phyloP scores from a whole-genome alignment of 1,139 yeast species.

The Scheffersomyces parashehatae region DNA sequence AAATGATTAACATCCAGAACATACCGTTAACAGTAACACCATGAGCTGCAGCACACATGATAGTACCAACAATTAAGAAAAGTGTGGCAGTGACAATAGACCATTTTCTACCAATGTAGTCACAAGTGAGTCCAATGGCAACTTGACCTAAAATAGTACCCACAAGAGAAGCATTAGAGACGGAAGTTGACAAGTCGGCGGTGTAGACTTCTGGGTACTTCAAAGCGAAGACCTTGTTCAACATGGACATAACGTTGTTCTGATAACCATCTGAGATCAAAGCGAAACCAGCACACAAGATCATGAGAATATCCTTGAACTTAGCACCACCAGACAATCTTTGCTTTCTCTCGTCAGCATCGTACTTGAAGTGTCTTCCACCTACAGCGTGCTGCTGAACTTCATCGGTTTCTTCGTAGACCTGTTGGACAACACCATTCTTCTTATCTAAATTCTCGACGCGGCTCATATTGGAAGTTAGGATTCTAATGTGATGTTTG shows the following conservation, averaged over 20 bases:
- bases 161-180: conserved; percentile 57
- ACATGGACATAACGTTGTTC: conserved; percentile 62
- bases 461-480: too few species aligned
- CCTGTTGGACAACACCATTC: not conserved
- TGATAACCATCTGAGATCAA: conserved; percentile 66
- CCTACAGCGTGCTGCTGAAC: not conserved
- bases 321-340: conserved; percentile 32
- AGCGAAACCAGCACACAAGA: conserved; percentile 59
- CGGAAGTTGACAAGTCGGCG: conserved; percentile 50
- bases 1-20: conserved; percentile 75
- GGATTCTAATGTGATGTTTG: too few species aligned
- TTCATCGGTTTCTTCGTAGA: not conserved
- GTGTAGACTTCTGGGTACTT: conserved; percentile 47
- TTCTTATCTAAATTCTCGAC: too few species aligned
- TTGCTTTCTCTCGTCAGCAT: conserved; percentile 31
- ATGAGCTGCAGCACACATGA: conserved; percentile 58
- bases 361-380: conserved; percentile 23
- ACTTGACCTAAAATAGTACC: conserved; percentile 64
- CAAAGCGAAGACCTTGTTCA: conserved; percentile 48
- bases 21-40: conserved; percentile 52
- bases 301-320: conserved; percentile 37
- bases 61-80: conserved; percentile 55
- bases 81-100: conserved; percentile 57
- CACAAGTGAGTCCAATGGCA: conserved; percentile 54
- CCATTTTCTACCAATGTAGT: conserved; percentile 58